phyloP scores from a whole-genome alignment of 257 asterid species.

The Capsicum chinense region DNA sequence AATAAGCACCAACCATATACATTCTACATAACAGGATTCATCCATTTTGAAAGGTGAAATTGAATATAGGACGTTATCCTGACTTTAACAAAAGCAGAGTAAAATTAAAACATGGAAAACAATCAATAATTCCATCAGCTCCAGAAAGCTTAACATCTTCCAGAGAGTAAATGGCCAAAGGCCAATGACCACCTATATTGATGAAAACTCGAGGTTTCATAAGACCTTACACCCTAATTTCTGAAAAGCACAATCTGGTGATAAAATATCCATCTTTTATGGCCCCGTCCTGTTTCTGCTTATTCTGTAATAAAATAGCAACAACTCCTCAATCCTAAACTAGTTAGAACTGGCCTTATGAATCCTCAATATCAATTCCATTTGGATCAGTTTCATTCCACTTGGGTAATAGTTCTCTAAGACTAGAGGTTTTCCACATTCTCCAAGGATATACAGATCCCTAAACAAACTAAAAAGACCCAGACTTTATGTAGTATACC shows the following conservation, averaged over 20 bases:
- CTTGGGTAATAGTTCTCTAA: not conserved
- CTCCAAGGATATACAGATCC: not conserved
- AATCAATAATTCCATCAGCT: constrained; percentile 13
- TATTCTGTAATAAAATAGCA: not conserved
- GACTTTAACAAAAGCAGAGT: not conserved
- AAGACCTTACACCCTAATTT: constrained; percentile 11
- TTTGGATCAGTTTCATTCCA: constrained; percentile 1
- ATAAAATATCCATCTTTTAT: not conserved
- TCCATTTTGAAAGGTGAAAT: not conserved
- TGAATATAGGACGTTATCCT: not conserved
- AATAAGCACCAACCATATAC: not conserved
- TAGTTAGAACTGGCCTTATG: not conserved
- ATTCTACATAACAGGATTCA: not conserved
- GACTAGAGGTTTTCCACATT: not conserved
- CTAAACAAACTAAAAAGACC: not conserved
- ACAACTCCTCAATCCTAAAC: not conserved
- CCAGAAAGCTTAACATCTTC: not conserved
- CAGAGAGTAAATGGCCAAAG: not conserved
- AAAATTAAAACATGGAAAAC: not conserved
- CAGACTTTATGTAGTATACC: not conserved
- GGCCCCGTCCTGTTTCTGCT: not conserved
- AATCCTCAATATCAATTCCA: not conserved
- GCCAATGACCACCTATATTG: not conserved
- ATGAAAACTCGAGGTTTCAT: constrained; percentile 14
- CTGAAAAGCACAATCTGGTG: not conserved